A percentile compares a stretch with the other conserved stretches of the same genome.
Conservation (phyloP, 345 rosid genomes). For the Odontarrhena argentea region DNA sequence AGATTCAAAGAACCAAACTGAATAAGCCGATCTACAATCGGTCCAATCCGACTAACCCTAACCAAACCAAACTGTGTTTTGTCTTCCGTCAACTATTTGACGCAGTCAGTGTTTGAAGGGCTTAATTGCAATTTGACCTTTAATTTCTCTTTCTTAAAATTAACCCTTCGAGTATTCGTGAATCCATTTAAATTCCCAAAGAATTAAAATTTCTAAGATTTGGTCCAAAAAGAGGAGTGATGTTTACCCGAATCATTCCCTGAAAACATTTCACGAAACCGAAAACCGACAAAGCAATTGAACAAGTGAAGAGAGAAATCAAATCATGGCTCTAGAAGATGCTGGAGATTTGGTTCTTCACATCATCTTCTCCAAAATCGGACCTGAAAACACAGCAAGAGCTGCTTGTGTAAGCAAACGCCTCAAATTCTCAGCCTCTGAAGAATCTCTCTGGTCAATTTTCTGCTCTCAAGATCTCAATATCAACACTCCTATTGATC, state of each 20-base stretch:
- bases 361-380: conserved; percentile 52
- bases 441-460: conserved; percentile 74
- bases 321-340: conserved; percentile 60
- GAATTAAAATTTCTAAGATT: not conserved
- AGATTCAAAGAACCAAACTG: too few relatives aligned
- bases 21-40: too few relatives aligned
- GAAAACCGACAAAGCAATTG: conserved; percentile 1
- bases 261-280: not conserved
- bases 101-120: too few relatives aligned
- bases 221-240: not conserved
- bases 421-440: conserved; percentile 54
- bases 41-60: too few relatives aligned
- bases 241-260: not conserved
- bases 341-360: conserved; percentile 67
- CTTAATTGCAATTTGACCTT: too few relatives aligned
- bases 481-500: conserved; percentile 67
- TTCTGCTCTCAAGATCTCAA: conserved; percentile 62
- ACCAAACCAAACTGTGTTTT: too few relatives aligned
- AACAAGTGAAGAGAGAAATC: not conserved
- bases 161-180: conserved; percentile 1
- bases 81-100: too few relatives aligned
- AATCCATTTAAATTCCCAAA: not conserved
- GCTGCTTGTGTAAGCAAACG: conserved; percentile 63
- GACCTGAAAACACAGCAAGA: conserved; percentile 51
- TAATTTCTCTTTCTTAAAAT: too few relatives aligned